Conservation (phyloP, 2,329 filamentous ascomycete species). For the Ilyonectria sp. region DNA sequence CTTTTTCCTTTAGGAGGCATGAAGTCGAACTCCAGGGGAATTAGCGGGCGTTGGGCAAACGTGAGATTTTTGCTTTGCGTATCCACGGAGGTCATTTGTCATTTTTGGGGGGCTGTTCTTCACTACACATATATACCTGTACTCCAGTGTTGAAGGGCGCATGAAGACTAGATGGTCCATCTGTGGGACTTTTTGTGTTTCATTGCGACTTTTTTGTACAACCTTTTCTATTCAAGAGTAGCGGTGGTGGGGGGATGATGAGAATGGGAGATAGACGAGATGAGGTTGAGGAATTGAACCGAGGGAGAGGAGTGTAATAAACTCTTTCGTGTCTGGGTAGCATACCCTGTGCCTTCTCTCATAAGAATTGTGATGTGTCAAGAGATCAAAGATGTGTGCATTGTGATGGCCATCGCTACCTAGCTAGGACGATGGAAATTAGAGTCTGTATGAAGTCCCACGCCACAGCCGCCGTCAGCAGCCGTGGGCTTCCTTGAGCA, state of each 20-base stretch:
- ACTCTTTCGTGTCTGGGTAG: not conserved
- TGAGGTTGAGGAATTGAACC: not conserved
- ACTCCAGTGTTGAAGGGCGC: slow-evolving; percentile 11
- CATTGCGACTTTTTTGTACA: slow-evolving; percentile 13
- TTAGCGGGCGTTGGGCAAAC: slow-evolving; percentile 44
- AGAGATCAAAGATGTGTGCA: too few relatives aligned
- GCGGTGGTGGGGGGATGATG: not conserved
- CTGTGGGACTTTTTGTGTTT: slow-evolving; percentile 6
- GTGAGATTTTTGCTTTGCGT: slow-evolving; percentile 5
- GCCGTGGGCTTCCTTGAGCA: too few relatives aligned
- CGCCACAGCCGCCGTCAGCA: too few relatives aligned
- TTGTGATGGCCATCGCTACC: too few relatives aligned
- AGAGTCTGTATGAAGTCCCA: too few relatives aligned
- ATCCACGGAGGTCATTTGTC: slow-evolving; percentile 5
- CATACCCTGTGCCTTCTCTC: not conserved
- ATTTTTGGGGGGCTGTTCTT: slow-evolving; percentile 12
- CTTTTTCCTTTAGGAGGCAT: slow-evolving; percentile 11
- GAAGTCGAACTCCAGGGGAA: slow-evolving; percentile 27
- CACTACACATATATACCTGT: slow-evolving; percentile 20
- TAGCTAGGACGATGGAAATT: too few relatives aligned
- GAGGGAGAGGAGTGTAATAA: slow-evolving; percentile 2
- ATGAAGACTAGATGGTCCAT: slow-evolving; percentile 12
- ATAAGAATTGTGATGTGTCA: not conserved
- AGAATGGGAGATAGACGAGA: slow-evolving; percentile 1
- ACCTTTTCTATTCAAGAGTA: not conserved